These are phyloP conservation scores for Astragalus glycyphyllos DNA, from an alignment of 306 rosid species.

Conservation along the genomic window DNA sequence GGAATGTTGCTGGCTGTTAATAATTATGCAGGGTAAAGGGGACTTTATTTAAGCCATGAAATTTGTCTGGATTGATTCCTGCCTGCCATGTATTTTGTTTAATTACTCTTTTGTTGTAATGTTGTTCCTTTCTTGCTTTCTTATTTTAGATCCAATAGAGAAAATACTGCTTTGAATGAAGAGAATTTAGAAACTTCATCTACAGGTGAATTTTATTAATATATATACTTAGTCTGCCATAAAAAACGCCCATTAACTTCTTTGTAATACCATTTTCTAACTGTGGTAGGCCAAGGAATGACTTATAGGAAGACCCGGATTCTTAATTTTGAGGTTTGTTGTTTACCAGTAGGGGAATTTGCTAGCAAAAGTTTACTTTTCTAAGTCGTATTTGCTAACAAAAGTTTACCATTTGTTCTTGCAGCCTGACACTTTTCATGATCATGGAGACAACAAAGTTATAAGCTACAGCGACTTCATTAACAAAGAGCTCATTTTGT, in stretches of 20 bases:
- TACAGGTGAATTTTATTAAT: constrained; percentile 46
- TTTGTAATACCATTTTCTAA: constrained; percentile 28
- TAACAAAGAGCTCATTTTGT: constrained; percentile 88
- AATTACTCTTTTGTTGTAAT: constrained; percentile 26
- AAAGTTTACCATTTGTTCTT: constrained; percentile 10
- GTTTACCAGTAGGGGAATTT: neutral
- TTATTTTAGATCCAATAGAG: constrained; percentile 67
- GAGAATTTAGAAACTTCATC: constrained; percentile 49
- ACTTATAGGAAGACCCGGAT: constrained; percentile 89
- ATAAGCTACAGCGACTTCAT: constrained; percentile 90
- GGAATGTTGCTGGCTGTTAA: neutral
- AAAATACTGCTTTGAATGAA: constrained; percentile 50
- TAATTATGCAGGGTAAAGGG: neutral
- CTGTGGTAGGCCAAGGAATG: constrained; percentile 67
- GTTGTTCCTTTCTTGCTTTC: constrained; percentile 29
- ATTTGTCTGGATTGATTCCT: constrained; percentile 31
- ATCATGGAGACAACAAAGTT: no score
- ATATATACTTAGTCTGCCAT: neutral
- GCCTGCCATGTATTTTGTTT: constrained; percentile 24
- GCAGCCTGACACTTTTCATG: constrained; percentile 81
- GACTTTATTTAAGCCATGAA: constrained; percentile 3
- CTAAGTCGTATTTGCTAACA: constrained; percentile 26
- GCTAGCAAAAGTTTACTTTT: constrained; percentile 10
- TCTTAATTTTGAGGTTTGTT: constrained; percentile 80
- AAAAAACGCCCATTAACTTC: neutral